Evolutionary conservation across 768 basidiomycete species (phyloP).

Genomic region (Paxillus ammoniavirescens): DNA sequence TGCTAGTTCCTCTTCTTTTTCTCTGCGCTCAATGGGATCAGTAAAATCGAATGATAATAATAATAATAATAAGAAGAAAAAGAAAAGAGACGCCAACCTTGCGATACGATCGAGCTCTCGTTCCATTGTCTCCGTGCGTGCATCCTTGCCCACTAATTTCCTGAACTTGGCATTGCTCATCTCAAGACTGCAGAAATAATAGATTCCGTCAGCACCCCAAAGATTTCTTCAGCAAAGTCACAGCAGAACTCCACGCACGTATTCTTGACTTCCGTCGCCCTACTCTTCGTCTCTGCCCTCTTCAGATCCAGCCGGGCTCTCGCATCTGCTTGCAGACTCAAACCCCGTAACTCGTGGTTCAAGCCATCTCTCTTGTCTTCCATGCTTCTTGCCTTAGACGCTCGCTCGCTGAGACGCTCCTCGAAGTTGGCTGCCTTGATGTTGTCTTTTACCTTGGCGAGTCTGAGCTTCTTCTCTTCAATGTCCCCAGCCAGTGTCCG

Average conservation of each 20-base stretch:
- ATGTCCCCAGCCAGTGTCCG: slow-evolving; percentile 58
- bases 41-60: neutral
- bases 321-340: slow-evolving; percentile 78
- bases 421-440: slow-evolving; percentile 66
- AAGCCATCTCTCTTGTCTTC: slow-evolving; percentile 71
- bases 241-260: slow-evolving; percentile 46
- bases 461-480: slow-evolving; percentile 60
- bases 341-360: slow-evolving; percentile 63
- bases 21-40: slow-evolving; percentile 39
- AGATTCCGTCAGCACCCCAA: slow-evolving; percentile 2
- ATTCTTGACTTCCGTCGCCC: slow-evolving; percentile 62
- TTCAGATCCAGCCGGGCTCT: slow-evolving; percentile 80
- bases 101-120: slow-evolving; percentile 59
- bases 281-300: slow-evolving; percentile 61
- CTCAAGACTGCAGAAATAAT: slow-evolving; percentile 51
- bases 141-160: slow-evolving; percentile 60
- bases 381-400: slow-evolving; percentile 49
- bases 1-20: slow-evolving; percentile 61
- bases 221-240: neutral
- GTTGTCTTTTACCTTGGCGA: slow-evolving; percentile 59
- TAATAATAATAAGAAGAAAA: too few relatives aligned
- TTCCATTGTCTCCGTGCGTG: slow-evolving; percentile 68
- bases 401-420: slow-evolving; percentile 54
- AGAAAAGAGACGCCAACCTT: slow-evolving; percentile 45
- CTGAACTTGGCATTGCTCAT: slow-evolving; percentile 59